These are phyloP conservation scores for Linum trigynum DNA, from an alignment of 345 rosid species.

Conservation along the genomic window DNA sequence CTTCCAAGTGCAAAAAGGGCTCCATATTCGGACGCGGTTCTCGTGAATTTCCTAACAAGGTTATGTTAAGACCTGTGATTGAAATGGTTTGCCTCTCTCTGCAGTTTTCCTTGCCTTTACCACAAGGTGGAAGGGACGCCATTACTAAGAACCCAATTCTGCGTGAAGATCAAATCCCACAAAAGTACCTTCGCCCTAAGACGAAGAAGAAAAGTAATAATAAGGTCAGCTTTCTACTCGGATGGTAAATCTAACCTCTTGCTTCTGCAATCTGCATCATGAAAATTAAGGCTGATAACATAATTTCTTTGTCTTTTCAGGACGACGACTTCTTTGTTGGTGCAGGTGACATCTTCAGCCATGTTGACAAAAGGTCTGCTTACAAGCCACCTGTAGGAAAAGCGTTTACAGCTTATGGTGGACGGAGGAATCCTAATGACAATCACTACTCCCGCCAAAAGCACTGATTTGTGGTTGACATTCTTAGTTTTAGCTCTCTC, in stretches of 20 bases:
- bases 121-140: conserved; percentile 90
- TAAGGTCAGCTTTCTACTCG: conserved; percentile 32
- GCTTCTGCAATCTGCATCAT: background rate
- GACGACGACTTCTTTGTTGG: conserved; percentile 19
- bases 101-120: conserved; percentile 83
- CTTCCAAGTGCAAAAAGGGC: background rate
- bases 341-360: conserved; percentile 47
- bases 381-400: conserved; percentile 76
- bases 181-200: conserved; percentile 70
- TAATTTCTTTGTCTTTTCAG: conserved; percentile 29
- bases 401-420: conserved; percentile 75
- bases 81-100: background rate
- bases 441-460: conserved; percentile 75
- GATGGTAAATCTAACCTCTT: background rate
- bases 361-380: conserved; percentile 48
- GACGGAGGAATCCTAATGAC: conserved; percentile 91
- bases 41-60: background rate
- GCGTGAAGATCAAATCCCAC: conserved; percentile 95
- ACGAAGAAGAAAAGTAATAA: conserved; percentile 67
- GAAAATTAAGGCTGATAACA: conserved; percentile 16
- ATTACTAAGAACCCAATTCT: conserved; percentile 63
- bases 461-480: conserved; percentile 12
- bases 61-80: conserved; percentile 8
- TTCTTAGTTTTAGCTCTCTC: too few species aligned
- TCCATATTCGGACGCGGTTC: too few species aligned